phyloP scores from a whole-genome alignment of 1,284 basidiomycete species.

The Heterobasidion irregulare region DNA sequence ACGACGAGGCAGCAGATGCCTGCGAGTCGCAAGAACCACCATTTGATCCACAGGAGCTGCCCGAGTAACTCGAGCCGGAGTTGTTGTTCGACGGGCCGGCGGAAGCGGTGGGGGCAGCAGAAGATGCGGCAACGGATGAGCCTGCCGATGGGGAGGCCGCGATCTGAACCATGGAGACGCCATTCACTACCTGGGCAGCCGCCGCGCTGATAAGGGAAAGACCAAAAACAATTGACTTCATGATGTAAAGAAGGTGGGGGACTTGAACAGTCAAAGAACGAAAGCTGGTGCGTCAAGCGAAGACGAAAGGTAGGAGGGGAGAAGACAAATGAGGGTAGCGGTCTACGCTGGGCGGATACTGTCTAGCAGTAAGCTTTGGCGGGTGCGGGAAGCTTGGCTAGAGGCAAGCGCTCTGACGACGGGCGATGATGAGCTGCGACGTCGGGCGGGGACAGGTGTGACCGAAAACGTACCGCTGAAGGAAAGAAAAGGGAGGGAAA shows the following conservation, averaged over 20 bases:
- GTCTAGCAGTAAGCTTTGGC: conserved; percentile 44
- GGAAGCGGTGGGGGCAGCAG: conserved; percentile 10
- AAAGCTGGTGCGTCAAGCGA: conserved; percentile 21
- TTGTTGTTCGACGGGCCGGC: conserved; percentile 10
- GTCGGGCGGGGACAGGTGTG: conserved; percentile 4
- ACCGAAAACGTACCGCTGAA: conserved; percentile 28
- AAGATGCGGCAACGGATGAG: conserved; percentile 12
- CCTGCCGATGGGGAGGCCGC: conserved; percentile 3
- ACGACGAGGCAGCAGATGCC: not conserved
- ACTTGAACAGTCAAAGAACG: conserved; percentile 14
- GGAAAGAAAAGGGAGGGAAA: conserved; percentile 27
- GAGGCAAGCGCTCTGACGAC: conserved; percentile 30
- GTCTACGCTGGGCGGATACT: conserved; percentile 57
- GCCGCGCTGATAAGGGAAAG: conserved; percentile 48
- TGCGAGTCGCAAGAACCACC: not conserved
- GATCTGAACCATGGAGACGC: conserved; percentile 36
- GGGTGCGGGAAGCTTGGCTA: conserved; percentile 22
- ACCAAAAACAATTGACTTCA: conserved; percentile 54
- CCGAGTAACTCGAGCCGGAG: conserved; percentile 7
- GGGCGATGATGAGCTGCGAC: conserved; percentile 1
- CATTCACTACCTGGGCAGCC: conserved; percentile 47
- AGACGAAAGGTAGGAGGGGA: conserved; percentile 23
- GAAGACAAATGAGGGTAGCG: conserved; percentile 41
- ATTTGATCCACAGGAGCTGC: not conserved
- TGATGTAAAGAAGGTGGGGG: conserved; percentile 34